Evolutionary conservation across 306 rosid genomes (phyloP), one percentile per base, ranked within the genome.

Genomic region (Trichosanthes cucumerina): DNA sequence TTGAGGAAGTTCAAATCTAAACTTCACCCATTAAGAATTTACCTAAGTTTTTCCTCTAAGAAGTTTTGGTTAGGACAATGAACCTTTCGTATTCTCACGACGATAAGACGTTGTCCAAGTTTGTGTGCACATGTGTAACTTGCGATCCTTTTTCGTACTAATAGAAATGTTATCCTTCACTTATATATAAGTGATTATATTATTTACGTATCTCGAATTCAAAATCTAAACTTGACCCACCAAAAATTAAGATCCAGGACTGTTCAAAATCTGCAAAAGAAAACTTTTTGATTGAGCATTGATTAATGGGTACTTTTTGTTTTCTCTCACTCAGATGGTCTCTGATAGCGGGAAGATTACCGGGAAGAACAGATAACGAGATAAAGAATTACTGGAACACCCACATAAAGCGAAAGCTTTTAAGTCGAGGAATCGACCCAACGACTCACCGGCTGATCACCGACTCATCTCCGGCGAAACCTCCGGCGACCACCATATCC

Each of bases 311-410:
- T 62, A 70, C 80, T 78, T 88, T 43, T 78, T 75, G 59, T 69
- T 84, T 63, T 46, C 76, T 66, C 18, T 0, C 3, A 23, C 33
- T 12, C 52, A 96, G 99, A 83, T 96, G 99, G 99, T 92, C 98
- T 53, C 79, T 96, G 57, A 96, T 96, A 23, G 99, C 99, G 0
- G 99, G 96, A 23, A 88, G 99, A 83, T 86, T 96, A 39, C 97
- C 99, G 0, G 99, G 99, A 18, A 86, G 99, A 88, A 95, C 99
- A 6, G 99, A 95, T 81, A 96, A 96, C 78, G 99, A 96, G 89
- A 96, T 96, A 66, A 96, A 96, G 89, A 96, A 96, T 18, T 96
- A 96, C 57, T 96, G 99, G 99, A 96, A 96, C 76, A 96, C 99
- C 24, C 99, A 96, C 69, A 96, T 96, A 77, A 87, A 97, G 79